These are phyloP conservation scores for Viridothelium virens DNA, from an alignment of 495 filamentous ascomycete species.

Conservation along the genomic window DNA sequence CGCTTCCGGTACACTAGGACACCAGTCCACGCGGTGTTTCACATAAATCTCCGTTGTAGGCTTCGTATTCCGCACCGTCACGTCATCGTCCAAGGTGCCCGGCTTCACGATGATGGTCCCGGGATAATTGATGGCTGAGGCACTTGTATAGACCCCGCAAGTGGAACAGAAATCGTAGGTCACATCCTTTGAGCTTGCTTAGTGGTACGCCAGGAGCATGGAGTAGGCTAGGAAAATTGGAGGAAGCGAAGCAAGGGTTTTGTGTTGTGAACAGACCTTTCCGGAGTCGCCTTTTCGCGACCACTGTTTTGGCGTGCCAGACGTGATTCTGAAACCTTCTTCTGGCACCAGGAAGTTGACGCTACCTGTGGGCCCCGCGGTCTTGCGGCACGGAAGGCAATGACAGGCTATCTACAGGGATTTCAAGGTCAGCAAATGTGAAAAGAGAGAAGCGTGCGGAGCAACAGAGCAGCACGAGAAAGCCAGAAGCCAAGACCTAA, in stretches of 20 bases:
- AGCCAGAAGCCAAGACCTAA: neutral
- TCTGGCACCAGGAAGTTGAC: constrained; percentile 12
- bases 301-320: constrained; percentile 12
- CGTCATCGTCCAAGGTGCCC: constrained; percentile 20
- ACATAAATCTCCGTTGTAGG: constrained; percentile 19
- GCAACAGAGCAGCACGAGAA: no score
- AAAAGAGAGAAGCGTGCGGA: no score
- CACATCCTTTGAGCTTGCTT: constrained; percentile 3
- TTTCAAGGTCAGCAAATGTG: no score
- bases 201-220: no score
- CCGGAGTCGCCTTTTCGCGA: constrained; percentile 18
- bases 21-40: constrained; percentile 6
- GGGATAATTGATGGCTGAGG: constrained; percentile 12
- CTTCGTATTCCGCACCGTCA: constrained; percentile 7
- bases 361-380: constrained; percentile 18
- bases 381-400: constrained; percentile 21
- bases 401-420: constrained; percentile 17
- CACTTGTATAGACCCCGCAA: constrained; percentile 15
- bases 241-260: no score
- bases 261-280: neutral
- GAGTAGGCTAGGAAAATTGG: no score
- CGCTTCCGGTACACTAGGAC: neutral
- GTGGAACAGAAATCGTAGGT: constrained; percentile 15
- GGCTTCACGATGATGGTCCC: constrained; percentile 16
- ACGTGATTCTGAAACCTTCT: neutral